phyloP scores from a whole-genome alignment of 495 filamentous ascomycete genomes.

The Penicillium longicatenatum region DNA sequence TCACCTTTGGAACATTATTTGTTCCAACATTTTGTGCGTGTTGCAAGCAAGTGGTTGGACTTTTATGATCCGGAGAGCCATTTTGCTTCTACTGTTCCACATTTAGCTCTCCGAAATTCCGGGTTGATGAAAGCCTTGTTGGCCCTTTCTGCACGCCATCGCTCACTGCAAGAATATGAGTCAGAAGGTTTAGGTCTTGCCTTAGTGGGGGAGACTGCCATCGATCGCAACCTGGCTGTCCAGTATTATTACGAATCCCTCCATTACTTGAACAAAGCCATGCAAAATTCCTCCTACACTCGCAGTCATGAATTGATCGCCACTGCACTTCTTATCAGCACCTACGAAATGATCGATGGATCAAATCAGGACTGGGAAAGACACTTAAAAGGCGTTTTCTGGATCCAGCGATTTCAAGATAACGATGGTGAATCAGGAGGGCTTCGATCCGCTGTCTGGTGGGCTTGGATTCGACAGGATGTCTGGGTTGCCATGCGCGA shows the following conservation, averaged over 20 bases:
- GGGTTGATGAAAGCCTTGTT: constrained; percentile 33
- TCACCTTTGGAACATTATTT: constrained; percentile 23
- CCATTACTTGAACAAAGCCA: constrained; percentile 23
- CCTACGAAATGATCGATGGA: constrained; percentile 28
- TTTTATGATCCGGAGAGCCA: constrained; percentile 27
- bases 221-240: constrained; percentile 20
- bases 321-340: constrained; percentile 22
- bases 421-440: constrained; percentile 28
- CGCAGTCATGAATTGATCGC: constrained; percentile 23
- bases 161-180: constrained; percentile 16
- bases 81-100: constrained; percentile 24
- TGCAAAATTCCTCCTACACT: constrained; percentile 23
- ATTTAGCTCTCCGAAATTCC: constrained; percentile 27
- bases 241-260: constrained; percentile 28
- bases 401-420: constrained; percentile 27
- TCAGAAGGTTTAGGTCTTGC: not conserved
- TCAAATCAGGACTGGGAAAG: constrained; percentile 28
- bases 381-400: constrained; percentile 25
- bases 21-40: constrained; percentile 28
- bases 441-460: constrained; percentile 23
- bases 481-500: constrained; percentile 26
- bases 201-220: not conserved
- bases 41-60: constrained; percentile 25
- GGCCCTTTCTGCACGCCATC: constrained; percentile 26
- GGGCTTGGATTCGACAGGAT: constrained; percentile 28